phyloP scores from a whole-genome alignment of 805 yeast species.

The Yarrowia sp. region DNA sequence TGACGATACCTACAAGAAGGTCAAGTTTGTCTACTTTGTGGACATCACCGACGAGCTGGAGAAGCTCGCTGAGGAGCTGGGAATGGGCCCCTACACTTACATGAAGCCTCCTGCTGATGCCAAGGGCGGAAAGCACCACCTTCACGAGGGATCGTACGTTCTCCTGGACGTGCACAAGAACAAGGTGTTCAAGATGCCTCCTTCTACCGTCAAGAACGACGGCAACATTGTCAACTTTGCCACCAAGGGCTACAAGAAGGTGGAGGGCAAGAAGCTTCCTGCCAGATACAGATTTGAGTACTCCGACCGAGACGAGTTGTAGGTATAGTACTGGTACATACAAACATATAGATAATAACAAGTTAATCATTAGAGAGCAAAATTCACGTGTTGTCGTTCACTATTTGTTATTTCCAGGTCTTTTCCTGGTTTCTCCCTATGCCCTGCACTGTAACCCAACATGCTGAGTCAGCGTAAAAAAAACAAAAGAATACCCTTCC shows the following conservation, averaged over 20 bases:
- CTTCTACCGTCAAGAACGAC: slow-evolving; percentile 12
- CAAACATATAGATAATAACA: neutral
- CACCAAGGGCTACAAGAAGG: slow-evolving; percentile 37
- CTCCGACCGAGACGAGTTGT: slow-evolving; percentile 19
- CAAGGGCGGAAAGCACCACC: slow-evolving; percentile 17
- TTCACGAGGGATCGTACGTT: slow-evolving; percentile 23
- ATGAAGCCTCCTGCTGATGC: slow-evolving; percentile 12
- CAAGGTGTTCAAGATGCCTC: slow-evolving; percentile 33
- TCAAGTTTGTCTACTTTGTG: slow-evolving; percentile 28
- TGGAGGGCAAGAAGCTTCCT: slow-evolving; percentile 28
- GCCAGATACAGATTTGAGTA: slow-evolving; percentile 27
- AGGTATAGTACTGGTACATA: neutral
- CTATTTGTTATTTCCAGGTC: too few relatives aligned
- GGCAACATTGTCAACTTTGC: slow-evolving; percentile 32
- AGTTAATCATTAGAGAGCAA: too few relatives aligned
- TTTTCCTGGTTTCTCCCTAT: too few relatives aligned
- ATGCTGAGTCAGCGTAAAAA: neutral
- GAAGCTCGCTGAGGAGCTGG: slow-evolving; percentile 14
- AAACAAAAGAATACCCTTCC: neutral
- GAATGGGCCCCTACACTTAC: slow-evolving; percentile 29
- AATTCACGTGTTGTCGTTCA: too few relatives aligned
- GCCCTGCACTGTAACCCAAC: slow-evolving; percentile 8
- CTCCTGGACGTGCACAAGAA: slow-evolving; percentile 25
- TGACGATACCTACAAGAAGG: slow-evolving; percentile 28
- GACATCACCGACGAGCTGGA: slow-evolving; percentile 34